phyloP scores from a whole-genome alignment of 2,329 filamentous ascomycete species.

The Gaeumannomyces tritici region DNA sequence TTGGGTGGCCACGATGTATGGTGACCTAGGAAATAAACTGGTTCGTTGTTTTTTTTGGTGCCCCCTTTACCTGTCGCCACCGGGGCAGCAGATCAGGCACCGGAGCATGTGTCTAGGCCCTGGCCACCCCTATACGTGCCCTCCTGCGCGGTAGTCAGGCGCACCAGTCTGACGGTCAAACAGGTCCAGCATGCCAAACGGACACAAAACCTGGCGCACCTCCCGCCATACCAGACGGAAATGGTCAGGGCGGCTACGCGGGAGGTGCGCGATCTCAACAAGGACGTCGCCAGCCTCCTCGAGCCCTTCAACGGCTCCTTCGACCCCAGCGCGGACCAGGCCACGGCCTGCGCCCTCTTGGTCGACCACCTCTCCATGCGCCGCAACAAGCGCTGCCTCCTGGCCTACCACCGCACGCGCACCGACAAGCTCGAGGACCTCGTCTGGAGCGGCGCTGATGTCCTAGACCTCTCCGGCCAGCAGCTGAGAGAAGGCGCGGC shows the following conservation, averaged over 20 bases:
- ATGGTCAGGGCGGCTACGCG: constrained; percentile 78
- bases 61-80: background rate
- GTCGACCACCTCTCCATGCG: constrained; percentile 94
- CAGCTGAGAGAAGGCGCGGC: constrained; percentile 33
- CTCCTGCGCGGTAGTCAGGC: background rate
- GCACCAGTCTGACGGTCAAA: constrained; percentile 6
- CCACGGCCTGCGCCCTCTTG: constrained; percentile 76
- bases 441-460: constrained; percentile 82
- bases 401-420: constrained; percentile 87
- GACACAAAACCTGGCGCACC: constrained; percentile 73
- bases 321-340: constrained; percentile 73
- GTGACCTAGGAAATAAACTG: constrained; percentile 78
- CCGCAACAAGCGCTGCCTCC: constrained; percentile 87
- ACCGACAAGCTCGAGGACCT: constrained; percentile 88
- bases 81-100: background rate
- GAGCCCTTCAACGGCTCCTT: constrained; percentile 79
- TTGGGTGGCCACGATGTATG: constrained; percentile 55
- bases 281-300: constrained; percentile 69
- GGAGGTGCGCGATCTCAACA: constrained; percentile 89
- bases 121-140: background rate
- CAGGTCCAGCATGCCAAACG: constrained; percentile 95
- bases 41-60: constrained; percentile 40
- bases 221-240: constrained; percentile 89
- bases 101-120: background rate
- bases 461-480: constrained; percentile 59